Evolutionary conservation across 2,329 filamentous ascomycete genomes (phyloP).

Genomic region (Beauveria pseudobassiana): DNA sequence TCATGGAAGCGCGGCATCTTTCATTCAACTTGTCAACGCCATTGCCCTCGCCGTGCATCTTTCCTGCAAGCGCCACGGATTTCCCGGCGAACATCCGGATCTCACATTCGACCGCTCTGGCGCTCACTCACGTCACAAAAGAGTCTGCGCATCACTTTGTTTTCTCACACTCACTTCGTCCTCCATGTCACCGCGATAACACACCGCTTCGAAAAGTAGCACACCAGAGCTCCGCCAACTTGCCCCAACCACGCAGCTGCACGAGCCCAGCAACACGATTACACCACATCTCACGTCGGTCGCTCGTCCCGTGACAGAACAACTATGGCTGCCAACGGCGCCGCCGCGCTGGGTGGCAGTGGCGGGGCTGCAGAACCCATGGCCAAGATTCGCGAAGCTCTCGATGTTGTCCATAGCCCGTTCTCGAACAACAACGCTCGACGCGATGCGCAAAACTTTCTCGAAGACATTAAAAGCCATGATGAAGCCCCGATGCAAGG

Average conservation of each 20-base stretch:
- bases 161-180: slow-evolving; percentile 5
- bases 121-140: neutral
- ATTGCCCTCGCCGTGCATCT: neutral
- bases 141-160: neutral
- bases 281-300: neutral
- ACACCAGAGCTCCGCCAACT: neutral
- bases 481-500: slow-evolving; percentile 77
- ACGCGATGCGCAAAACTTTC: slow-evolving; percentile 73
- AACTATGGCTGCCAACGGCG: slow-evolving; percentile 32
- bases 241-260: slow-evolving; percentile 1
- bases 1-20: neutral
- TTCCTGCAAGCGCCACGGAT: neutral
- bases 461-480: slow-evolving; percentile 77
- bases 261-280: neutral
- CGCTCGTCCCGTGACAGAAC: slow-evolving; percentile 2
- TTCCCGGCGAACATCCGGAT: neutral
- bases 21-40: neutral
- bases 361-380: slow-evolving; percentile 40
- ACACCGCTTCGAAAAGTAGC: slow-evolving; percentile 6
- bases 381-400: slow-evolving; percentile 69
- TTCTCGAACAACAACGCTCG: slow-evolving; percentile 74
- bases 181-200: slow-evolving; percentile 9
- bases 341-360: slow-evolving; percentile 23
- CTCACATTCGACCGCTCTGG: slow-evolving; percentile 1
- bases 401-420: slow-evolving; percentile 80